A percentile compares a stretch with the other conserved stretches of the same genome.
Conservation (phyloP, 352 stramenopile genomes). For the Peronospora destructor region DNA sequence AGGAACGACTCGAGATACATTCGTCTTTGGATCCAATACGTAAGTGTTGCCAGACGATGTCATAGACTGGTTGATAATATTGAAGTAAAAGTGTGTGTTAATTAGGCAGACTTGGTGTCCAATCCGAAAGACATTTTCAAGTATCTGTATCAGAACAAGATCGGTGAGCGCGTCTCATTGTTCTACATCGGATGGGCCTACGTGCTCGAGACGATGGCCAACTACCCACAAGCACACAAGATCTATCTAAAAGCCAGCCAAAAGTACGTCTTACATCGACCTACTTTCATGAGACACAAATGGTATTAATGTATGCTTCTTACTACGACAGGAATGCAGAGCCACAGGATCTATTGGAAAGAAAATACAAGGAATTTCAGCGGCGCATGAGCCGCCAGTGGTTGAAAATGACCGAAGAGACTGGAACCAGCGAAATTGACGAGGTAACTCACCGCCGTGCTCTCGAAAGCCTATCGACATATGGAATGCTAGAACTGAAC, state of each 20-base stretch:
- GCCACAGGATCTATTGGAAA: slow-evolving; percentile 54
- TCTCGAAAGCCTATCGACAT: slow-evolving; percentile 52
- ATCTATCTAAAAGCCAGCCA: slow-evolving; percentile 82
- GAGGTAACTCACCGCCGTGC: slow-evolving; percentile 52
- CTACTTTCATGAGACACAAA: neutral
- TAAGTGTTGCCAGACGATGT: slow-evolving; percentile 25
- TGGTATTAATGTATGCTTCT: slow-evolving; percentile 5
- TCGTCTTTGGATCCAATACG: slow-evolving; percentile 84
- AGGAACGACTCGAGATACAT: slow-evolving; percentile 78
- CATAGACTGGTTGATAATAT: neutral
- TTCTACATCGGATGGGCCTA: slow-evolving; percentile 86
- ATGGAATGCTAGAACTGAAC: slow-evolving; percentile 42
- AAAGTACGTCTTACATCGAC: slow-evolving; percentile 46
- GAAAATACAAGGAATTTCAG: slow-evolving; percentile 82
- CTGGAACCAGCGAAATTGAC: slow-evolving; percentile 12
- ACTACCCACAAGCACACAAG: slow-evolving; percentile 80
- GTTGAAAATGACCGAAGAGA: slow-evolving; percentile 57
- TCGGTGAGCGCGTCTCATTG: slow-evolving; percentile 67
- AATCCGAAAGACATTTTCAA: slow-evolving; percentile 88
- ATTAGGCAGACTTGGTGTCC: slow-evolving; percentile 71
- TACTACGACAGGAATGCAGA: slow-evolving; percentile 47
- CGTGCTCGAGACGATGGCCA: slow-evolving; percentile 70
- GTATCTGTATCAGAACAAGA: slow-evolving; percentile 84
- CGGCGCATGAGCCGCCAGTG: slow-evolving; percentile 77
- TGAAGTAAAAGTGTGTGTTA: slow-evolving; percentile 1